Base-by-base conservation (phyloP, 257 asterid species). In the Nicotiana knightiana region DNA sequence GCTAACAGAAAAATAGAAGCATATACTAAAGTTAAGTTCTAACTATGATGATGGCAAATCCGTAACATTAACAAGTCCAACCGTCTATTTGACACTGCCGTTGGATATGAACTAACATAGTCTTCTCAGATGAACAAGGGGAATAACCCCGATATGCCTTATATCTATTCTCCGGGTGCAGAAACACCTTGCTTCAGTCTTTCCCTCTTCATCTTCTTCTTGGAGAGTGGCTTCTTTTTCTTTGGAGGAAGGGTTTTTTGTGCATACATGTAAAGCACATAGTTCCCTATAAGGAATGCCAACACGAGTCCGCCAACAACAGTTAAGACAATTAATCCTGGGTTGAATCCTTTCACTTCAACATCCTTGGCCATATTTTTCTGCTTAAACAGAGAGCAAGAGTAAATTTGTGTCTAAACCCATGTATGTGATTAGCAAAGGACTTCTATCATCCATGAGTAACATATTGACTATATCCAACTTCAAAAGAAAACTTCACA, bases 181-280 rank as follows among this genome's bases (percentile, higher is more conserved):
- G 98, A 88, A 30, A 94, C 96, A 12, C 98, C 96, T 87, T 92
- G 97, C 94, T 87, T 94, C 91, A 94, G 92, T 77, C 91, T 89
- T 85, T 94, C 98, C 91, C 10, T 91, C 96, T 94, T 94, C 91
- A 94, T 88, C 91, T 92, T 94, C 94, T 94, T 94, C 92, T 94
- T 94, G 6, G 97, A 94, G 84, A 94, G 53, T 1, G 96, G 98
- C 89, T 92, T 94, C 94, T 94, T 94, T 83, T 88, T 94, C 96
- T 87, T 91, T 1, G 89, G 98, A 80, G 98, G 97, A 53, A 94
- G 93, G 67, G 88, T 89, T 73, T 86, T 94, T 77, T 94, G 96
- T 30, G 98, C 98, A 73, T 94, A 92, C 76, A 84, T 9, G 88
- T 92, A 94, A 32, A 94, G 91, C 17, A 71, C 86, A 70, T 89